Evolutionary conservation across 148 eudicot species (phyloP).

Genomic region (Rhododendron mucronatum): DNA sequence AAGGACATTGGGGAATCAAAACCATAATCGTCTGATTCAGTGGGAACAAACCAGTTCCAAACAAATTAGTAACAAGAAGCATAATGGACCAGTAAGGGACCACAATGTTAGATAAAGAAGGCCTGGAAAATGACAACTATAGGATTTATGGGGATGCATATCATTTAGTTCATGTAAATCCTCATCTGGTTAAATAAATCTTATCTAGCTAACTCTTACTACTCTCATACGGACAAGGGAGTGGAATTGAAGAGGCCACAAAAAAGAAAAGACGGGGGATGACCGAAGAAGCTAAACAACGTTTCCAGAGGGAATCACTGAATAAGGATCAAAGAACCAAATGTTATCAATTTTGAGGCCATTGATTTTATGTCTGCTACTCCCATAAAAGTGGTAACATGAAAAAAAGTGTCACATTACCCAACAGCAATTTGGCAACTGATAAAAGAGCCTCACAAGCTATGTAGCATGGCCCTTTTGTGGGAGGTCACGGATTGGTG

Average conservation of each 20-base stretch:
- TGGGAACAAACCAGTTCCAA: not conserved
- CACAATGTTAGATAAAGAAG: not conserved
- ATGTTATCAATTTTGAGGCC: not conserved
- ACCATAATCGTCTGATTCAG: not conserved
- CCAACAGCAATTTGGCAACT: not conserved
- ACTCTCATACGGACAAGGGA: not conserved
- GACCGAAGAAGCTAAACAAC: not conserved
- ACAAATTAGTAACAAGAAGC: not conserved
- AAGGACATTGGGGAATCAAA: not conserved
- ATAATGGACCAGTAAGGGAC: not conserved
- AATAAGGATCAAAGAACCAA: not conserved
- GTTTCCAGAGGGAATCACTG: not conserved
- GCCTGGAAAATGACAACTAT: not conserved
- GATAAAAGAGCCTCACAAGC: not conserved
- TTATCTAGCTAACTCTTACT: not conserved
- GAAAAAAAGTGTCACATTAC: not conserved
- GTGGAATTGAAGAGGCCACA: not conserved
- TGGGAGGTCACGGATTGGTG: too few relatives aligned
- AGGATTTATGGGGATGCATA: not conserved
- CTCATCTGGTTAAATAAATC: not conserved
- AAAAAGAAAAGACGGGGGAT: not conserved
- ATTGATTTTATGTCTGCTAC: not conserved
- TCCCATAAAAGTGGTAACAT: not conserved
- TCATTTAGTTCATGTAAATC: not conserved
- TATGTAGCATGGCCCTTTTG: too few relatives aligned